Evolutionary conservation across 2,329 filamentous ascomycete genomes (phyloP), one percentile per base, ranked within the genome.

Genomic region (Xylaria sp.): DNA sequence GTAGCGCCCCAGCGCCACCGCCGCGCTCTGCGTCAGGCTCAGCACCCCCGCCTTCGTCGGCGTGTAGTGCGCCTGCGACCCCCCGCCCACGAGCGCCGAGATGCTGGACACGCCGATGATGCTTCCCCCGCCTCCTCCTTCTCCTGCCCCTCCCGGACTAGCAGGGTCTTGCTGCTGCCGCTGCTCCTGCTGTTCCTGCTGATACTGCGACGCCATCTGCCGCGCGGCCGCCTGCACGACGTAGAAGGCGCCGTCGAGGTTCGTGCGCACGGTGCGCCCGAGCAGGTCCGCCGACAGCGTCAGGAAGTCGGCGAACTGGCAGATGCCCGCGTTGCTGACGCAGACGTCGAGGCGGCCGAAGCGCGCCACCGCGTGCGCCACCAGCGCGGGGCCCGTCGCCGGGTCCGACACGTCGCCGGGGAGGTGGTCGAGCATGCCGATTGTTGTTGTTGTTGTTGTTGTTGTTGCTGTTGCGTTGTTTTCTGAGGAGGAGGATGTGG

Each of bases 161-260:
- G n/a, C n/a, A n/a, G n/a, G n/a, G n/a, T n/a, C n/a, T n/a, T n/a
- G n/a, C n/a, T n/a, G n/a, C n/a, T n/a, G n/a, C n/a, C n/a, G n/a
- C n/a, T n/a, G n/a, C n/a, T n/a, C n/a, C n/a, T n/a, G n/a, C n/a
- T n/a, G n/a, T n/a, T n/a, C n/a, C n/a, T n/a, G n/a, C n/a, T n/a
- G n/a, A n/a, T n/a, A 75, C 64, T 90, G 80, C 29, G 73, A 74
- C 0, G 88, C 86, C 89, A 96, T 94, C 70, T 94, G 90, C 2
- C 87, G 83, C 1, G 90, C 91, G 1, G 91, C 92, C 0, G 91
- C 90, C 77, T 96, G 92, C 19, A 89, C 87, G 34, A 90, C 82
- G 76, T 92, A 92, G 76, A 95, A 96, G n/a, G 91, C 89, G 41
- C 92, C 92, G 62, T 88, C 86, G 61, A 96, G 85, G 74, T 96